These are phyloP conservation scores for Fereydounia khargensis DNA, from an alignment of 1,284 basidiomycete genomes.

Conservation along the genomic window DNA sequence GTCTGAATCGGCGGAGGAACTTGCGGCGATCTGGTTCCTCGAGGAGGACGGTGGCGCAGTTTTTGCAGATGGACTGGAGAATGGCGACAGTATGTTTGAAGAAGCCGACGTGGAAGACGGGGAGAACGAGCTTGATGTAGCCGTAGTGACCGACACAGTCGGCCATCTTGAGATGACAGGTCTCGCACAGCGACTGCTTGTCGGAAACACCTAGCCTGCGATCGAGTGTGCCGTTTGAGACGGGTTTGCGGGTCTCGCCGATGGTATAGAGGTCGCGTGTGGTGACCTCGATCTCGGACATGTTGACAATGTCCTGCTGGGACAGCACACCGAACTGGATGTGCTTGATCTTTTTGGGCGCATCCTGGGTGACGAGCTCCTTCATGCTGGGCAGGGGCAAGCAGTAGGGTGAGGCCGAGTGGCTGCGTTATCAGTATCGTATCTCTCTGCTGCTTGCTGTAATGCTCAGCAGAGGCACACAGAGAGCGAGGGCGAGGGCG, in stretches of 20 bases:
- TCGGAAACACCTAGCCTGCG: conserved; percentile 76
- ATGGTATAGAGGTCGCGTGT: conserved; percentile 53
- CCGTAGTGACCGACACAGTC: conserved; percentile 98
- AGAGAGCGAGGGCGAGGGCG: too few species aligned
- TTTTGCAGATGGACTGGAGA: conserved; percentile 74
- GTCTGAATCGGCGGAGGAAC: conserved; percentile 84
- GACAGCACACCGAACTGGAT: conserved; percentile 58
- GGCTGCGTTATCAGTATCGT: too few species aligned
- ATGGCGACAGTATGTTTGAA: conserved; percentile 93
- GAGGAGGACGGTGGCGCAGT: conserved; percentile 89
- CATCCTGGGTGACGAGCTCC: conserved; percentile 54
- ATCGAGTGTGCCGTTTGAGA: conserved; percentile 51
- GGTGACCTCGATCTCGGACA: conserved; percentile 54
- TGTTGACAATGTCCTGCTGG: conserved; percentile 55
- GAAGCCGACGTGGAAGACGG: conserved; percentile 94
- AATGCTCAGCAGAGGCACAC: too few species aligned
- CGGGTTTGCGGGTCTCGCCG: conserved; percentile 40
- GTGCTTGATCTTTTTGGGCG: conserved; percentile 57
- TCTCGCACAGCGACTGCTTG: conserved; percentile 88
- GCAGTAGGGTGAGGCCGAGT: neutral
- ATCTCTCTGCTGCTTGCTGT: too few species aligned
- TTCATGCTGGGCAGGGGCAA: conserved; percentile 53
- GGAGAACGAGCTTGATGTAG: conserved; percentile 70
- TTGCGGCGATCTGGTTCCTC: conserved; percentile 80
- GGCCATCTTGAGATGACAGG: conserved; percentile 85